Conservation (phyloP, 1,139 yeast genomes). For the Pichia sp. region DNA sequence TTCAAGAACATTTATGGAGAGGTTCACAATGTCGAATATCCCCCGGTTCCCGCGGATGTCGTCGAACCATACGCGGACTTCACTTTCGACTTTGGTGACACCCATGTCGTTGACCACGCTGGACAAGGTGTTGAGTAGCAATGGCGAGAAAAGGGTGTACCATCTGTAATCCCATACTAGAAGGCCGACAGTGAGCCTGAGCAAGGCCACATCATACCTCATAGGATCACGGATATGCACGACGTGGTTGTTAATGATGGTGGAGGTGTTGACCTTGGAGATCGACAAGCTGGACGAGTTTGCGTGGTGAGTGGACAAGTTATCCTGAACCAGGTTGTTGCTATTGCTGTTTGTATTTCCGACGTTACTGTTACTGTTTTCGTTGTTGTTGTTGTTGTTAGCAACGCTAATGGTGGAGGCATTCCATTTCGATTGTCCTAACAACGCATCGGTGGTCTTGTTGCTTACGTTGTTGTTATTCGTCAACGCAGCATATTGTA, state of each 20-base stretch:
- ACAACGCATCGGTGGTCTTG: neutral
- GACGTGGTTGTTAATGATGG: conserved; percentile 2
- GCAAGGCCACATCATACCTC: conserved; percentile 13
- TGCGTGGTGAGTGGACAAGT: neutral
- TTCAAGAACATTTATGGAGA: conserved; percentile 47
- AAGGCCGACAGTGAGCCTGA: conserved; percentile 56
- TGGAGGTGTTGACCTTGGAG: neutral
- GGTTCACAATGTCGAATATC: conserved; percentile 55
- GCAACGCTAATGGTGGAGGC: conserved; percentile 6
- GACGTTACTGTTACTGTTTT: neutral
- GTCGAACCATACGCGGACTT: conserved; percentile 69
- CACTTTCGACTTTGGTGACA: conserved; percentile 66
- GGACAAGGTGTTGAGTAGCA: conserved; percentile 50
- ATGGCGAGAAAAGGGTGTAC: conserved; percentile 87
- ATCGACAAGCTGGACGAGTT: conserved; percentile 1
- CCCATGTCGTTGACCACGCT: conserved; percentile 74
- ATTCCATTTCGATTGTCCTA: conserved; percentile 12
- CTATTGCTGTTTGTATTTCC: neutral
- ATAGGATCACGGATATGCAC: conserved; percentile 12
- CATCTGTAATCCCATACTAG: conserved; percentile 96
- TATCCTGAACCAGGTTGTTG: neutral
- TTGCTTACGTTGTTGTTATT: neutral
- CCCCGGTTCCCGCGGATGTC: conserved; percentile 45
- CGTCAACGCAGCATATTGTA: conserved; percentile 2
- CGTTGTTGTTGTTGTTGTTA: neutral